Evolutionary conservation across 2,329 filamentous ascomycete genomes (phyloP), one percentile per base, ranked within the genome.

Genomic region (Didymella glomerata): DNA sequence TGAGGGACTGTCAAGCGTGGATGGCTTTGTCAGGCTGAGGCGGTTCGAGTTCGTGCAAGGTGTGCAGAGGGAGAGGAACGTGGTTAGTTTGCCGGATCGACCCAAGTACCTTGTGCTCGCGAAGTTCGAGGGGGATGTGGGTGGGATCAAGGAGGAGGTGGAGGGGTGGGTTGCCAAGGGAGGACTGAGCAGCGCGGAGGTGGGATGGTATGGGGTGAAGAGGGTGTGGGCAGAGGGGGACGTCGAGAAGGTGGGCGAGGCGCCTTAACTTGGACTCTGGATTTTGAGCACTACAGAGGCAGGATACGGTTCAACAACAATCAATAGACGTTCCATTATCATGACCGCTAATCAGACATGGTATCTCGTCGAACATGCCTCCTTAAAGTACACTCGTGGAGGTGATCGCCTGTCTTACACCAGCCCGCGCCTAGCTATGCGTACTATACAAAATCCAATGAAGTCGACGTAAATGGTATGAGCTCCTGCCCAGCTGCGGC

Each of bases 361-460:
- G 56, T 54, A 47, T 59, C 27, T 54, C 30, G 28, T 49, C 55
- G 10, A 41, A 58, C 38, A 53, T 45, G 56, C 50, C 28, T 24
- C 25, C 40, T 16, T 32, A 10, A n/a, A 18, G 27, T 32, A 16
- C n/a, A 24, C 27, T 18, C 27, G 27, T 11, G 20, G 32, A 45
- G 22, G 9, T 28, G 14, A 14, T 42, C 48, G 20, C 36, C 45
- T 36, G 41, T 22, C 36, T 45, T 50, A 42, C 41, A 50, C 47
- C 50, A 41, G 50, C 45, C 24, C 25, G 27, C 46, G 32, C 46
- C 9, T 28, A 54, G 34, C 51, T 50, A 51, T 59, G 56, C 46
- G 36, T 54, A 54, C 51, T 59, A 59, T 54, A 59, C 56, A 59
- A 59, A 50, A 59, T 30, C 32, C 46, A 46, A 41, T 46, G 14